phyloP scores from a whole-genome alignment of 371 early-diverging fungal species.

The Cladochytrium tenue region DNA sequence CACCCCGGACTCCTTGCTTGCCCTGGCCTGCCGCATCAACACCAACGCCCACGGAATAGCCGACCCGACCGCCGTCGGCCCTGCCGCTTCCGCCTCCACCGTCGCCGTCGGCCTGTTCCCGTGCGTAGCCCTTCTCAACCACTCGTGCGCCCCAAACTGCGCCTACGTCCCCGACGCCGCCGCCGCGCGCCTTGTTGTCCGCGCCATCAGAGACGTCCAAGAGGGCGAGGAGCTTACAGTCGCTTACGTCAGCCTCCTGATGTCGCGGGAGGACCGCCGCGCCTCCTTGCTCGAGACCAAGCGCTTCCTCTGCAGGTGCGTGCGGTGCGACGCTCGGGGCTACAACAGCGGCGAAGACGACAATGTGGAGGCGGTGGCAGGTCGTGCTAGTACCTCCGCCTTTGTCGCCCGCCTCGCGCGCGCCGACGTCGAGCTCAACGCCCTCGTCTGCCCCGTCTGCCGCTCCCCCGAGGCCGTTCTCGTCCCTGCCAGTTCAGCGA shows the following conservation, averaged over 20 bases:
- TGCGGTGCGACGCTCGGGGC: slow-evolving; percentile 55
- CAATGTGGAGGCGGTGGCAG: slow-evolving; percentile 13
- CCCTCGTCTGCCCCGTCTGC: too few relatives aligned
- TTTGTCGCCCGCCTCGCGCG: too few relatives aligned
- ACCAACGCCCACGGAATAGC: too few relatives aligned
- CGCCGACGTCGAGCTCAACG: too few relatives aligned
- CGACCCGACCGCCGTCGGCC: too few relatives aligned
- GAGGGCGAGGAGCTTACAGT: slow-evolving; percentile 74
- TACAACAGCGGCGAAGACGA: slow-evolving; percentile 12
- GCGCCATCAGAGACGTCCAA: slow-evolving; percentile 63
- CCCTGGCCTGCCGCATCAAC: too few relatives aligned
- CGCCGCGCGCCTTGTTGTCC: slow-evolving; percentile 56
- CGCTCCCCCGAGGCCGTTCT: slow-evolving; percentile 3
- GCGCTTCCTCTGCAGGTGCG: slow-evolving; percentile 74
- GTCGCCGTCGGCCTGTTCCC: slow-evolving; percentile 80
- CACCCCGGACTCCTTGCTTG: too few relatives aligned
- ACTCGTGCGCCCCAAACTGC: slow-evolving; percentile 80
- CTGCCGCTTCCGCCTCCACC: background rate
- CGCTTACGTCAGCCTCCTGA: slow-evolving; percentile 73
- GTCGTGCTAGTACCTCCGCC: too few relatives aligned
- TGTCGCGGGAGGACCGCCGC: slow-evolving; percentile 60
- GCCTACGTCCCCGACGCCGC: slow-evolving; percentile 64
- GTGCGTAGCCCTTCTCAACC: slow-evolving; percentile 78
- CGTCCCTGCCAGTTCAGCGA: too few relatives aligned
- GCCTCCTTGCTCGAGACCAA: slow-evolving; percentile 64